Conservation (phyloP, 2,329 filamentous ascomycete species). For the Penicillium sp. region DNA sequence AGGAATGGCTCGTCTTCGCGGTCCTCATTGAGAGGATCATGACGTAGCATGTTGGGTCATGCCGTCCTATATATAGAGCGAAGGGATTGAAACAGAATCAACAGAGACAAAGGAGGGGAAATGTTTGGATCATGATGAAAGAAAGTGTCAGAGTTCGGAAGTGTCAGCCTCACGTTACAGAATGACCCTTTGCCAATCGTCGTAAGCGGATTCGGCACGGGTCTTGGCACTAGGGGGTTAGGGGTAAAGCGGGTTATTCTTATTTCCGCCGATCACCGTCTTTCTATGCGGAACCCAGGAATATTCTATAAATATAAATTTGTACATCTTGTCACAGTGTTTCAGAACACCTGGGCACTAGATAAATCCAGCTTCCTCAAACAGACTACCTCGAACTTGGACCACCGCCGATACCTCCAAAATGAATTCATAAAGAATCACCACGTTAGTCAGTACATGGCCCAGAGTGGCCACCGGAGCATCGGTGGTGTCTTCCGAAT, state of each 20-base stretch:
- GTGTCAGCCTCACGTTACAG: neutral
- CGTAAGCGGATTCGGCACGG: constrained; percentile 19
- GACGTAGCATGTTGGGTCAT: constrained; percentile 21
- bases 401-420: constrained; percentile 74
- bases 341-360: neutral
- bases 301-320: neutral
- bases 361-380: constrained; percentile 70
- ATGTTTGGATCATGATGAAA: neutral
- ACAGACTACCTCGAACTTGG: constrained; percentile 72
- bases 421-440: constrained; percentile 77
- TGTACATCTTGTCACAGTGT: neutral
- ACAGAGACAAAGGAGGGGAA: neutral
- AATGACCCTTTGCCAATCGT: constrained; percentile 19
- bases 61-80: constrained; percentile 13
- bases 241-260: neutral
- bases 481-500: constrained; percentile 27
- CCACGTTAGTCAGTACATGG: constrained; percentile 76
- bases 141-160: neutral
- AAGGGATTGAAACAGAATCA: neutral
- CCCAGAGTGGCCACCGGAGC: constrained; percentile 65
- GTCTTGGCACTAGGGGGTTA: constrained; percentile 12
- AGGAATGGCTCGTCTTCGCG: constrained; percentile 39
- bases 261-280: neutral
- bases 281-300: too few species aligned
- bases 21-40: constrained; percentile 32